Evolutionary conservation across 2,329 filamentous ascomycete genomes (phyloP), one percentile per base, ranked within the genome.

Genomic region (Paradendryphiella salina): DNA sequence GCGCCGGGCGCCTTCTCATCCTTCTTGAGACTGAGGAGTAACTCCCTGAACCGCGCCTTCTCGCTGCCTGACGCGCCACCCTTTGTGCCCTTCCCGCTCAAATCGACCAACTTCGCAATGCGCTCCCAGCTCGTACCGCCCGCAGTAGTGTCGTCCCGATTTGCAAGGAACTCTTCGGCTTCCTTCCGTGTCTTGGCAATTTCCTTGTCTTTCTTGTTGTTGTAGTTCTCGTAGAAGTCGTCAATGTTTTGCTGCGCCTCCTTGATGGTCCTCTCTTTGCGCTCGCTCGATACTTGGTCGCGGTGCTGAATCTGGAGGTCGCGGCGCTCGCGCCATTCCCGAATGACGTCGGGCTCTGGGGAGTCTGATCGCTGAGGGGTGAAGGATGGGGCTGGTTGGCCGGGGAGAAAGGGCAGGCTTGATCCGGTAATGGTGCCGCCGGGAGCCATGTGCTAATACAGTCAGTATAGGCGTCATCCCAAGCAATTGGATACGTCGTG

Each of bases 171-270:
- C 70, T 96, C 86, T 69, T 97, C 93, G 5, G 93, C 94, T 65
- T 99, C 94, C 73, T 89, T 88, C 66, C 87, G 85, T 49, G 93
- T 94, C 79, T 96, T 90, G 17, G 87, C 81, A 62, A 96, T 87
- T 52, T 84, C 85, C 82, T 97, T 97, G 74, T 99, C 94, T 74
- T 94, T 93, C 79, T 96, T 96, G 75, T 88, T 86, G 80, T 97
- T 97, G 81, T 99, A 99, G 77, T 96, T 96, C 71, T 96, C 92
- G 80, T 99, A 99, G 78, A 97, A 99, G 73, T 96, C 94, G 73
- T 99, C 94, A 59, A 99, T 96, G 74, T 95, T 94, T 72, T 92
- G 84, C 70, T 91, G 90, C 9, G 94, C 94, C 64, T 94, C 90
- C 73, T 90, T 85, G 70, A 96, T 79, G 1, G 91, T 96, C 73